Evolutionary conservation across 345 rosid species (phyloP), one percentile per base, ranked within the genome.

Genomic region (Eucalyptus sp.): DNA sequence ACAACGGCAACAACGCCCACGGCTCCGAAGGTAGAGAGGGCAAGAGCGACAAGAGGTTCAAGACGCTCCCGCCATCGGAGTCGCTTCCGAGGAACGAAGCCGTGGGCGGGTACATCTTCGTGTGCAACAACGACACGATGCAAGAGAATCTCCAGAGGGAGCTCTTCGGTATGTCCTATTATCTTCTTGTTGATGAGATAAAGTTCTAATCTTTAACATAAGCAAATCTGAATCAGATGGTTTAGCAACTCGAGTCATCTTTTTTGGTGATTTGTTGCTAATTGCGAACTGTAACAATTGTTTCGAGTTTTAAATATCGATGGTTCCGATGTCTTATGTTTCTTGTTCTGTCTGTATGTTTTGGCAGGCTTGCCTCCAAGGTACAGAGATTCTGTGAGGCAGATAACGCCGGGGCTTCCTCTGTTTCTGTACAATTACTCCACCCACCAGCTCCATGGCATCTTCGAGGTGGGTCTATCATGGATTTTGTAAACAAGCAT

Each of bases 51-150:
- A 98, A 97, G 94, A 94, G 99, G 92, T 98, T 98, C 76, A 98
- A 98, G 95, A 98, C 99, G 2, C 97, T 98, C 13, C 99, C 99
- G 46, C 95, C 99, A 0, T 90, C 99, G 3, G 99, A 98, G 89
- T 91, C 99, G 46, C 91, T 98, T 87, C 99, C 99, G 5, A 94
- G 99, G 76, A 95, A 96, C 86, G 99, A 98, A 92, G 95, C 97
- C 41, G 92, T 98, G 24, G 99, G 99, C 7, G 99, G 99, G 3
- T 98, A 98, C 90, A 98, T 98, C 89, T 97, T 98, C 86, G 99
- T 98, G n/a, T 98, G 99, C 94, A 97, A 98, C 95, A 98, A 98
- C 87, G 99, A 98, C 88, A 98, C 99, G 52, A 98, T 98, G 99
- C 93, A 92, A 86, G 99, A 98, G 95, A 96, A 98, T 89, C 96